A percentile compares a stretch with the other conserved stretches of the same genome.
Evolutionary conservation across 179 eudicot genomes (phyloP).

Genomic region (Silene noctiflora): DNA sequence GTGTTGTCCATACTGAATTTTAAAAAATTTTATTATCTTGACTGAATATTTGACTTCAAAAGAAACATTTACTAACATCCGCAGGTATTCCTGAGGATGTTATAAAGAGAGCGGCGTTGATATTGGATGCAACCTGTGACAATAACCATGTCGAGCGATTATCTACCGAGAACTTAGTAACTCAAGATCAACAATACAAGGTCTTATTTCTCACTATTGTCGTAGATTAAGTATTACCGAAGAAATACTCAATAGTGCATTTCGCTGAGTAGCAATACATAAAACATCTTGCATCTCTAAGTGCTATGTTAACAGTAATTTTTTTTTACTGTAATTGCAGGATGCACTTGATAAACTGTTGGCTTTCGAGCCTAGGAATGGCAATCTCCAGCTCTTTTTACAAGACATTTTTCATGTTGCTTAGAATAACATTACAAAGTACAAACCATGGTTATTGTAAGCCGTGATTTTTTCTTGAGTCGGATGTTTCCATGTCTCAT

Average conservation of each 20-base stretch:
- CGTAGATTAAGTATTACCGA: neutral
- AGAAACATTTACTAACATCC: constrained; percentile 4
- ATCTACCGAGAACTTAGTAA: constrained; percentile 39
- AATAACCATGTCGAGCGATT: constrained; percentile 51
- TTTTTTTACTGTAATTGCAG: constrained; percentile 34
- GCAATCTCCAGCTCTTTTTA: constrained; percentile 46
- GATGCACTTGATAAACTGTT: constrained; percentile 59
- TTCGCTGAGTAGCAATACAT: neutral
- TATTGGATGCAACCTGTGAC: constrained; percentile 50
- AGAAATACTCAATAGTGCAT: neutral
- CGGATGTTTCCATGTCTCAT: neutral
- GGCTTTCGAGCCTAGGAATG: constrained; percentile 50
- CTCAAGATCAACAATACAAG: constrained; percentile 82
- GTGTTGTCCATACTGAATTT: neutral
- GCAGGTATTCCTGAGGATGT: constrained; percentile 75
- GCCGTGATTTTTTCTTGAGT: neutral
- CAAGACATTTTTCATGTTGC: constrained; percentile 35
- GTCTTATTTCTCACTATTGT: constrained; percentile 30
- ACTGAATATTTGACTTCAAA: neutral
- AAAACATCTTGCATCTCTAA: neutral
- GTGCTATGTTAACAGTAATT: neutral
- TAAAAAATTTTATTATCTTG: neutral
- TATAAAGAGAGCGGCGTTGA: constrained; percentile 62
- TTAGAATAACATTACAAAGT: constrained; percentile 8
- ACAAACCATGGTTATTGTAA: too few species aligned